Percentiles rank a stretch among this genome's conserved stretches.
phyloP scores from a whole-genome alignment of 805 yeast genomes.

The Debaryomyces prosopidis region DNA sequence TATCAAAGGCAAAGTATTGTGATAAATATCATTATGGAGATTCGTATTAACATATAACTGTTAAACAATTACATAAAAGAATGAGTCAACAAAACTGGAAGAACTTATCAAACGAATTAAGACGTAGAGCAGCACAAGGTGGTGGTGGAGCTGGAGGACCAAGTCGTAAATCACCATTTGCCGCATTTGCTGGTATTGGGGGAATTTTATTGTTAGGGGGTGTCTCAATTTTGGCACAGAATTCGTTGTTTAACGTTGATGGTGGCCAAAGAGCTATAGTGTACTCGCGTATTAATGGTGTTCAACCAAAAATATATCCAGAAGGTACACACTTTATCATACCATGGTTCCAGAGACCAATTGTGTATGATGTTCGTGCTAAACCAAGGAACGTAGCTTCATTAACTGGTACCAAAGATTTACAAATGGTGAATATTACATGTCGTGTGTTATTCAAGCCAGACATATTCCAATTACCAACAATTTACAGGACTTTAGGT shows the following conservation, averaged over 20 bases:
- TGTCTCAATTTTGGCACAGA: constrained; percentile 39
- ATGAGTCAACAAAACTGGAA: constrained; percentile 48
- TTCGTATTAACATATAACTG: background rate
- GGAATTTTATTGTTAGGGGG: constrained; percentile 43
- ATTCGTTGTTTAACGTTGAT: constrained; percentile 66
- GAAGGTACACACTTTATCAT: constrained; percentile 95
- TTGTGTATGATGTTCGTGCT: constrained; percentile 92
- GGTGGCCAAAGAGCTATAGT: constrained; percentile 99
- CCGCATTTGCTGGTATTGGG: constrained; percentile 43
- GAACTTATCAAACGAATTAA: constrained; percentile 40
- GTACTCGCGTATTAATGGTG: constrained; percentile 85
- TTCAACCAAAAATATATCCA: constrained; percentile 74
- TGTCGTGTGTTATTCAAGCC: constrained; percentile 96
- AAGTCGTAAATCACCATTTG: constrained; percentile 29
- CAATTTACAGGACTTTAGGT: constrained; percentile 89
- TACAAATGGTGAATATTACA: constrained; percentile 99
- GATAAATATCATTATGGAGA: background rate
- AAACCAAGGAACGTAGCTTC: constrained; percentile 96
- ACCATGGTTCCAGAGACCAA: constrained; percentile 94
- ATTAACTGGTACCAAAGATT: constrained; percentile 95
- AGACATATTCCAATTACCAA: constrained; percentile 72
- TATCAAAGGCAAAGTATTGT: constrained; percentile 2
- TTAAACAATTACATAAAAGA: constrained; percentile 3
- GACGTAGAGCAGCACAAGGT: constrained; percentile 37
- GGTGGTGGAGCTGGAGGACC: constrained; percentile 28